Evolutionary conservation across 2,329 filamentous ascomycete genomes (phyloP), one percentile per base, ranked within the genome.

Genomic region (Zarea fungicola): DNA sequence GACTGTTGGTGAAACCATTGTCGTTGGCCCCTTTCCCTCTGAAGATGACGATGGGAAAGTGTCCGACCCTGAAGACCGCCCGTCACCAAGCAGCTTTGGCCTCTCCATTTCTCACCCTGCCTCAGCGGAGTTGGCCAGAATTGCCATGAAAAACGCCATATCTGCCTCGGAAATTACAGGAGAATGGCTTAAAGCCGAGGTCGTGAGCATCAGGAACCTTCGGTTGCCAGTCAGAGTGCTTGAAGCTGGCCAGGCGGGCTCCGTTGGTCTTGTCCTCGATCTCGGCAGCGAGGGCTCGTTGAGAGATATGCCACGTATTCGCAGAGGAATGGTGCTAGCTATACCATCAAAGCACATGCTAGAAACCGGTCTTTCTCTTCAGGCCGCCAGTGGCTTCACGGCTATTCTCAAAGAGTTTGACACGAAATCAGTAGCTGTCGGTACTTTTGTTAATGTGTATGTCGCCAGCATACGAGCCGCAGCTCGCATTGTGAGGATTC

Each of bases 141-240:
- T 76, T 44, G 72, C 73, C n/a, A 71, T 75, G 49, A 72, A 71
- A n/a, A 77, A 75, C 56, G 66, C 77, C 29, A 62, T 78, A 34
- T 70, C 76, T 6, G 73, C 75, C 18, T 76, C 76, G 13, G 63
- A 72, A 3, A 72, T 69, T 58, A 80, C 75, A 55, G 80, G 75
- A 14, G 84, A 89, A 65, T 97, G 92, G 92, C 83, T 88, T 54
- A 76, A 76, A 21, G 89, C 92, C 6, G 83, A 79, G 36, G 82
- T 97, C 46, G 84, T 88, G 37, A 97, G 91, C 58, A 84, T 96
- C 36, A 85, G 92, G 19, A 95, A 96, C 57, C 73, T 99, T 8
- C 82, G 92, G 5, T 73, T 96, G 3, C 89, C 92, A 0, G 90
- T 96, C 0, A 81, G 82, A 40, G 81, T 77, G 1, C 75, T 97